Evolutionary conservation across 257 asterid species (phyloP).

Genomic region (Marsdenia floribunda): DNA sequence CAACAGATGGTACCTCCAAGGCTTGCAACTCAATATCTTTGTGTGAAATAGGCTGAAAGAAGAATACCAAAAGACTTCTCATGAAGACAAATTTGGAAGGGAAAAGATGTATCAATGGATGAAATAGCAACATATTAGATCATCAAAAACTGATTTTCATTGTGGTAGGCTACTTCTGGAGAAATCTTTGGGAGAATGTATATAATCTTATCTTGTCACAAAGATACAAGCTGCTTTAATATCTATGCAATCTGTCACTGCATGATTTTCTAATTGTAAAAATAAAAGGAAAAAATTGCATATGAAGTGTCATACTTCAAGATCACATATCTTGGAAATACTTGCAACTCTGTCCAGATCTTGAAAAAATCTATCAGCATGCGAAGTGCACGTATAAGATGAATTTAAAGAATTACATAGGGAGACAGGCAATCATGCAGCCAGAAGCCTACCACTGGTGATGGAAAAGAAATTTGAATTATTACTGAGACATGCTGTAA

Average conservation of each 20-base stretch:
- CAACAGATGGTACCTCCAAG: constrained; percentile 68
- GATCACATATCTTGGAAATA: not conserved
- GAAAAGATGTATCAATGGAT: not conserved
- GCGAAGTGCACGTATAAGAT: not conserved
- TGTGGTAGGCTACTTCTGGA: not conserved
- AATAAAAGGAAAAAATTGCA: not conserved
- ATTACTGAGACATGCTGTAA: not conserved
- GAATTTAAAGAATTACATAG: not conserved
- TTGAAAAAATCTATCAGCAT: not conserved
- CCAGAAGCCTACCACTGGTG: not conserved
- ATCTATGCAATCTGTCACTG: not conserved
- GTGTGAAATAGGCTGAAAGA: constrained; percentile 64
- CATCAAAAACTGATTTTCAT: not conserved
- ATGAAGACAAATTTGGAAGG: constrained; percentile 2
- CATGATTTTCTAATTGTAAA: not conserved
- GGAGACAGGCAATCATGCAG: not conserved
- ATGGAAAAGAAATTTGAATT: not conserved
- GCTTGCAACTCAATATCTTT: constrained; percentile 78
- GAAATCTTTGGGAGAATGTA: not conserved
- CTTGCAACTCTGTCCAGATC: not conserved
- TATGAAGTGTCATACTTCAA: not conserved
- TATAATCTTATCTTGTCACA: not conserved
- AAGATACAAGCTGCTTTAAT: not conserved
- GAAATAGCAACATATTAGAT: not conserved
- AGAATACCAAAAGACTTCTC: constrained; percentile 9